Evolutionary conservation across 768 basidiomycete species (phyloP).

Genomic region (Neoboletus subvelutipes): DNA sequence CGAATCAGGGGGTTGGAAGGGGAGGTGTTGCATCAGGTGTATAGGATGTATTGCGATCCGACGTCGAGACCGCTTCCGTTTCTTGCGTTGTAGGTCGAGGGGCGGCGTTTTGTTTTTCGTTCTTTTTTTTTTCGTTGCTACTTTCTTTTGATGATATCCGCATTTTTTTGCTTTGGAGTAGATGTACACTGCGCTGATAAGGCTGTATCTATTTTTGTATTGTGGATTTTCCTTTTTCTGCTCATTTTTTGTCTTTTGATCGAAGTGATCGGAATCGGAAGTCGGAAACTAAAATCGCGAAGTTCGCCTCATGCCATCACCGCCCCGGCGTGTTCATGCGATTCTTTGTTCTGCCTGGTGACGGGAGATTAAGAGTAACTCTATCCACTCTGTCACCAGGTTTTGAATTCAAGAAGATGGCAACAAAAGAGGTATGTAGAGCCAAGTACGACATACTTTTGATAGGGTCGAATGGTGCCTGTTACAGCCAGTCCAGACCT

Average conservation of each 20-base stretch:
- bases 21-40: slow-evolving; percentile 51
- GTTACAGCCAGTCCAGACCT: too few relatives aligned
- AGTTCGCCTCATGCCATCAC: too few relatives aligned
- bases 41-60: slow-evolving; percentile 35
- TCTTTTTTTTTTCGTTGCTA: background rate
- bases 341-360: too few relatives aligned
- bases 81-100: slow-evolving; percentile 24
- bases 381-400: too few relatives aligned
- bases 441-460: too few relatives aligned
- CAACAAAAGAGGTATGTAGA: too few relatives aligned
- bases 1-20: slow-evolving; percentile 64
- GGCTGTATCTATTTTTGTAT: slow-evolving; percentile 30
- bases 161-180: slow-evolving; percentile 18
- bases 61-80: slow-evolving; percentile 18
- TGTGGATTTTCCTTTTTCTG: slow-evolving; percentile 2
- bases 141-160: slow-evolving; percentile 6
- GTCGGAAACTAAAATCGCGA: background rate
- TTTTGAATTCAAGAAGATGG: too few relatives aligned
- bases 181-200: slow-evolving; percentile 7
- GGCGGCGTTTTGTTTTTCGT: too few relatives aligned
- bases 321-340: too few relatives aligned
- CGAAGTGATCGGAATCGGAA: background rate
- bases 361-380: too few relatives aligned
- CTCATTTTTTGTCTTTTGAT: too few relatives aligned
- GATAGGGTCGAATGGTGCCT: too few relatives aligned